Evolutionary conservation across 345 rosid genomes (phyloP).

Genomic region (Clarkia xantiana): DNA sequence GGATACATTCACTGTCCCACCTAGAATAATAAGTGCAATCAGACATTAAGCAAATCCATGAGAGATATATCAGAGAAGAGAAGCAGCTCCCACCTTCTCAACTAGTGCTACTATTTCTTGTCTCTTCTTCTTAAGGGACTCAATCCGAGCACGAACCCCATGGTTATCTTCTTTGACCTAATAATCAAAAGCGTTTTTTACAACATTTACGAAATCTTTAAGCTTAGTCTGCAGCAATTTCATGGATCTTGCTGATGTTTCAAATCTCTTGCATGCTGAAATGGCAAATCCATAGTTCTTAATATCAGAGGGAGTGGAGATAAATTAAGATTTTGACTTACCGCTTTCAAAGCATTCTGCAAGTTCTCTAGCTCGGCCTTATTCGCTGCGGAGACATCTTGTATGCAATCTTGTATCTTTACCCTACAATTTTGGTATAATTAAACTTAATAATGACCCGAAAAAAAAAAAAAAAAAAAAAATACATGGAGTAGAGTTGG

Average conservation of each 20-base stretch:
- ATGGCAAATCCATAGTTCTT: too few relatives aligned
- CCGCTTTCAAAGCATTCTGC: slow-evolving; percentile 38
- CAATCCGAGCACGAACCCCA: slow-evolving; percentile 15
- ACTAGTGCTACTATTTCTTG: slow-evolving; percentile 2
- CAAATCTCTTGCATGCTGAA: too few relatives aligned
- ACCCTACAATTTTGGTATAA: slow-evolving; percentile 23
- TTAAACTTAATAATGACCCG: background rate
- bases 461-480: too few relatives aligned
- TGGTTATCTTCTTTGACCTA: slow-evolving; percentile 57
- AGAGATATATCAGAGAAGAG: slow-evolving; percentile 1
- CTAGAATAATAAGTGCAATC: too few relatives aligned
- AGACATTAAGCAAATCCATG: background rate
- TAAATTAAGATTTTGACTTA: slow-evolving; percentile 11
- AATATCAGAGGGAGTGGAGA: too few relatives aligned
- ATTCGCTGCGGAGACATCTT: slow-evolving; percentile 34
- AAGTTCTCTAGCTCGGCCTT: slow-evolving; percentile 40
- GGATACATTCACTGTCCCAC: too few relatives aligned
- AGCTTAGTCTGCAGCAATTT: background rate
- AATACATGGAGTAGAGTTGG: too few relatives aligned
- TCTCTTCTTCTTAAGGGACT: slow-evolving; percentile 11
- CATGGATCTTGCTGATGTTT: background rate
- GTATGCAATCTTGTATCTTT: slow-evolving; percentile 36
- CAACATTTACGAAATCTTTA: background rate
- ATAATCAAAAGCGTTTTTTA: slow-evolving; percentile 4
- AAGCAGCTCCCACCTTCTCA: slow-evolving; percentile 6